A percentile compares a stretch with the other conserved stretches of the same genome.
Evolutionary conservation across 2,329 filamentous ascomycete genomes (phyloP).

Genomic region (Scedosporium minutisporum): DNA sequence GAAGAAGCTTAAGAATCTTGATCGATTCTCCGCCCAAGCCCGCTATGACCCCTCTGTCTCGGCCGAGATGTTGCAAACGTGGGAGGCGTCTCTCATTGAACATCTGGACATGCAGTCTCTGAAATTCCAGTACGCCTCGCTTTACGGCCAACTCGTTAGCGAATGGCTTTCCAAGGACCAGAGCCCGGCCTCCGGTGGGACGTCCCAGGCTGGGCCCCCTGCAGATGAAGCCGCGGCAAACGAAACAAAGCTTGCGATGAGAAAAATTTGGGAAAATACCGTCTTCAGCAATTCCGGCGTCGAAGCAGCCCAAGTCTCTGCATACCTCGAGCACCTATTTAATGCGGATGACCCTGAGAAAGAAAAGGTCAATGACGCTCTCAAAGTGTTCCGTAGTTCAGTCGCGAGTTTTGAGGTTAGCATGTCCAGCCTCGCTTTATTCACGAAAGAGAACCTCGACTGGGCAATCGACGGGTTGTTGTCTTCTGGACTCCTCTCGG

Average conservation of each 20-base stretch:
- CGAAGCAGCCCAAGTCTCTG: conserved; percentile 24
- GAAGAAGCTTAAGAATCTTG: conserved; percentile 26
- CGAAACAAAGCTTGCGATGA: conserved; percentile 18
- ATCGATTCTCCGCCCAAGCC: conserved; percentile 29
- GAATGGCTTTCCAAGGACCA: conserved; percentile 31
- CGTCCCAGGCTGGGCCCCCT: not conserved
- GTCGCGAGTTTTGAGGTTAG: conserved; percentile 22
- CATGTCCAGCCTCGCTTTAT: conserved; percentile 21
- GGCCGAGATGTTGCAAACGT: conserved; percentile 18
- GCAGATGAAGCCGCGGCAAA: not conserved
- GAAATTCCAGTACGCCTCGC: conserved; percentile 32
- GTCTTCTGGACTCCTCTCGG: conserved; percentile 31
- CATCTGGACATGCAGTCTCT: conserved; percentile 30
- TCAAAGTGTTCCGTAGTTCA: conserved; percentile 16
- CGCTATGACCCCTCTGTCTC: conserved; percentile 31
- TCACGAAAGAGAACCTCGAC: conserved; percentile 22
- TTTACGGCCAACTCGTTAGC: conserved; percentile 36
- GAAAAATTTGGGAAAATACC: conserved; percentile 30
- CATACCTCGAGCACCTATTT: conserved; percentile 33
- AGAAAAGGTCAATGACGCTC: conserved; percentile 15
- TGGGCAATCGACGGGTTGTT: conserved; percentile 33
- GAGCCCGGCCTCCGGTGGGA: not conserved
- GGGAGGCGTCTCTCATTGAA: conserved; percentile 25
- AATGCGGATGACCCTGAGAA: conserved; percentile 15
- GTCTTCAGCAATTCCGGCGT: conserved; percentile 30